Base-by-base conservation (phyloP, 2,329 filamentous ascomycete genomes). In the Lachnellula willkommii region DNA sequence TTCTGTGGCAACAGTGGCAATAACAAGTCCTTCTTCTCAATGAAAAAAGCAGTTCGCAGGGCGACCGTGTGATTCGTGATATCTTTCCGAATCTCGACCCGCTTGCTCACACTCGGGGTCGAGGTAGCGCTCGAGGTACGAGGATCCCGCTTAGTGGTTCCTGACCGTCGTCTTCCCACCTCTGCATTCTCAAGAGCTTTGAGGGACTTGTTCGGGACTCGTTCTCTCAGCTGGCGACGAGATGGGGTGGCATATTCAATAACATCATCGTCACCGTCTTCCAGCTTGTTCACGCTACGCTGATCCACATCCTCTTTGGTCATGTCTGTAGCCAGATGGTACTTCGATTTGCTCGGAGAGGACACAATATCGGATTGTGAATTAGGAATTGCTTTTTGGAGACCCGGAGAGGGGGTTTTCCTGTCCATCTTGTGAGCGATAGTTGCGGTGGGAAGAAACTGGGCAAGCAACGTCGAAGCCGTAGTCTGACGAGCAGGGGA, bases 11-110 rank as follows among this genome's bases (percentile, higher is more conserved):
- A 58, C 14, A 71, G 60, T 15, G 69, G 66, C 20, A 69, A 56
- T 59, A 68, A 69, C 32, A 68, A 62, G 37, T 70, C 60, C 39
- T 68, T 67, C 59, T 71, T 70, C 26, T 70, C 64, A 2, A 71
- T 47, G 28, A 71, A 63, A 52, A 71, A 72, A n/a, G 57, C 56
- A 50, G 68, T 61, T 50, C 69, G 60, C 36, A 65, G 66, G 42
- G 62, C 60, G 2, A 58, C 54, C 5, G 67, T 69, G 35, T 66
- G 65, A 39, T 28, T 65, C 4, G 62, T 63, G 47, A 70, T 70
- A 47, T 69, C 66, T 37, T 65, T 60, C 36, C 68, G 57, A 28
- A 69, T 65, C 11, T 62, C 63, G 36, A 53, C 53, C 50, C 67
- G 61, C 53, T 61, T 59, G 42, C 61, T 69, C 20, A 66, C 58